A percentile compares a stretch with the other conserved stretches of the same genome.
Evolutionary conservation across 208 protist species (phyloP).

Genomic region (Kentomonas sorsogonicus): DNA sequence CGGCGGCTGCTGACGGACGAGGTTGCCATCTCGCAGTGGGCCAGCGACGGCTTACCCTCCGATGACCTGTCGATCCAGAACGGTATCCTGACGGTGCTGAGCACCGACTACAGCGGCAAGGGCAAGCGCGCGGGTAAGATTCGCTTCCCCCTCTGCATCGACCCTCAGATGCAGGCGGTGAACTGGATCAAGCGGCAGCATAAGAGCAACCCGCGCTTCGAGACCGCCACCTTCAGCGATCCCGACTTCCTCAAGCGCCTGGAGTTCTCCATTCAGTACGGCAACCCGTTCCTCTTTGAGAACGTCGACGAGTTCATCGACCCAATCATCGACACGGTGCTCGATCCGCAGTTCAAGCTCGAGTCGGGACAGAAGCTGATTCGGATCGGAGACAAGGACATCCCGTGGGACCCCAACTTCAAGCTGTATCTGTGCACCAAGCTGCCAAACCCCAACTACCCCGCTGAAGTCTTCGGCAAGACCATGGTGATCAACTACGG

Average conservation of each 20-base stretch:
- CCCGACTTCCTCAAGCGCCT: slow-evolving; percentile 96
- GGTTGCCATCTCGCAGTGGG: slow-evolving; percentile 97
- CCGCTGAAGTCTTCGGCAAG: slow-evolving; percentile 97
- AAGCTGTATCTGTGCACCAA: slow-evolving; percentile 97
- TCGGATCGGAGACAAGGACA: slow-evolving; percentile 94
- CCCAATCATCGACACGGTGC: slow-evolving; percentile 97
- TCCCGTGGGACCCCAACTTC: slow-evolving; percentile 98
- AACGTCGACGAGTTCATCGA: slow-evolving; percentile 98
- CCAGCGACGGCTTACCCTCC: slow-evolving; percentile 94
- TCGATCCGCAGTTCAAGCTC: slow-evolving; percentile 95
- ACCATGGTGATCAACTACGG: slow-evolving; percentile 98
- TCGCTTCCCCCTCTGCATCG: slow-evolving; percentile 97
- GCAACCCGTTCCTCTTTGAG: slow-evolving; percentile 98
- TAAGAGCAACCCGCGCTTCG: slow-evolving; percentile 86
- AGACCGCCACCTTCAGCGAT: slow-evolving; percentile 95
- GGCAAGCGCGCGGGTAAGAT: slow-evolving; percentile 77
- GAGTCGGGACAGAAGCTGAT: slow-evolving; percentile 85
- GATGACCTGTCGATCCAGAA: slow-evolving; percentile 99
- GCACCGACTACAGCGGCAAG: slow-evolving; percentile 73
- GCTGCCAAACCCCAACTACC: slow-evolving; percentile 97
- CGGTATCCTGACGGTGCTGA: slow-evolving; percentile 94
- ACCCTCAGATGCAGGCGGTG: slow-evolving; percentile 98
- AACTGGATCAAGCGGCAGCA: slow-evolving; percentile 98
- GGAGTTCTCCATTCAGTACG: slow-evolving; percentile 97
- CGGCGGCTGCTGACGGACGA: slow-evolving; percentile 93